These are phyloP conservation scores for Carallia brachiata DNA, from an alignment of 345 rosid genomes.

Conservation along the genomic window DNA sequence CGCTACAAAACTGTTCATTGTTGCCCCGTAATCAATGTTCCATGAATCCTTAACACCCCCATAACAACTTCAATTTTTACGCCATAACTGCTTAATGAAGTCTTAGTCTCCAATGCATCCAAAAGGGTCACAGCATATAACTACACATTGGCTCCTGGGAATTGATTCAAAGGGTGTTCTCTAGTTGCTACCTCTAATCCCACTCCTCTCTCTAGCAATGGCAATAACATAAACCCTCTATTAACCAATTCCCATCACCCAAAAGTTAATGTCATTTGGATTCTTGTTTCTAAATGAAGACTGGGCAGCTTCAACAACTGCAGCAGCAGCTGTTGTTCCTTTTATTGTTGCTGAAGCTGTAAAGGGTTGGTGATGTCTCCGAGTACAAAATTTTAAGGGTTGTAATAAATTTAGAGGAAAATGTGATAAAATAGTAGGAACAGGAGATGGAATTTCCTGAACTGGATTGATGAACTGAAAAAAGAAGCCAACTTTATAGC, in stretches of 20 bases:
- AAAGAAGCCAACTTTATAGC: slow-evolving; percentile 26
- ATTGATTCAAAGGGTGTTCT: slow-evolving; percentile 51
- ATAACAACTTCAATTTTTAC: slow-evolving; percentile 55
- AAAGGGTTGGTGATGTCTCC: slow-evolving; percentile 30
- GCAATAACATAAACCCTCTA: slow-evolving; percentile 79
- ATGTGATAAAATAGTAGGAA: too few species aligned
- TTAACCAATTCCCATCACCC: slow-evolving; percentile 72
- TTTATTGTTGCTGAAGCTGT: slow-evolving; percentile 36
- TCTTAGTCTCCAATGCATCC: slow-evolving; percentile 38
- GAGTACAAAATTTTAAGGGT: slow-evolving; percentile 27
- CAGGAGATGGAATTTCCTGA: too few species aligned
- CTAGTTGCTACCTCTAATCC: slow-evolving; percentile 64
- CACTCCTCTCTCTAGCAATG: slow-evolving; percentile 71
- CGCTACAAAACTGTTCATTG: slow-evolving; percentile 76
- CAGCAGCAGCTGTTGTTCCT: slow-evolving; percentile 11
- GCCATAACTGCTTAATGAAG: slow-evolving; percentile 44
- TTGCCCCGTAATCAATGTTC: slow-evolving; percentile 85
- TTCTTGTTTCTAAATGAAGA: slow-evolving; percentile 58
- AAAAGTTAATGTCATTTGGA: slow-evolving; percentile 56
- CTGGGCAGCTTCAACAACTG: slow-evolving; percentile 28
- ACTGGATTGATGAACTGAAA: slow-evolving; percentile 12
- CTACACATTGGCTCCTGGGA: slow-evolving; percentile 62
- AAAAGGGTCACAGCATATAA: slow-evolving; percentile 73
- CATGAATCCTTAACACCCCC: slow-evolving; percentile 93
- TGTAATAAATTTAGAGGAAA: not conserved